Conservation (phyloP, 352 stramenopile species). For the Pythium scleroteichum region DNA sequence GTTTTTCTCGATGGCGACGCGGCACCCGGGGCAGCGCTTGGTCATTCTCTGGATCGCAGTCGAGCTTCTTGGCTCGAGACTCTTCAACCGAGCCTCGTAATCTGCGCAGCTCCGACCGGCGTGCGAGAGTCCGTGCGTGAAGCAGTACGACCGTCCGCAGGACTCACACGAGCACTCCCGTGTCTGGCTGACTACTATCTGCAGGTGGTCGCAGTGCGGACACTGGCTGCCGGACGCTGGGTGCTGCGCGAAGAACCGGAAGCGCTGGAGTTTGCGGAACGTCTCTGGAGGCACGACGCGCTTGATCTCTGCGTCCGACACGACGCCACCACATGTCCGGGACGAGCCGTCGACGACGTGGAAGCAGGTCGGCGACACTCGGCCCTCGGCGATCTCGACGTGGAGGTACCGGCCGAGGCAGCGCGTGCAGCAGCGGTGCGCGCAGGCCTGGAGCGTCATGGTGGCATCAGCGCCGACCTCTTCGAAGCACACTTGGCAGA, state of each 20-base stretch:
- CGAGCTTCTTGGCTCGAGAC: not conserved
- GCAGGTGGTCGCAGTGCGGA: conserved; percentile 1
- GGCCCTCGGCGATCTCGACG: not conserved
- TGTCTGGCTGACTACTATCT: not conserved
- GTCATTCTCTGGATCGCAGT: too few species aligned
- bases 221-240: not conserved
- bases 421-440: not conserved
- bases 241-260: conserved; percentile 1
- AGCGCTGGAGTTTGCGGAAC: not conserved
- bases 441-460: not conserved
- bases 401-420: conserved; percentile 2
- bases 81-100: not conserved
- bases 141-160: not conserved
- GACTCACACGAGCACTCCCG: not conserved
- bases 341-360: not conserved
- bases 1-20: too few species aligned
- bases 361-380: not conserved
- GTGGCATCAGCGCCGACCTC: not conserved
- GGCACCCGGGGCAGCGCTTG: too few species aligned
- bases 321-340: not conserved
- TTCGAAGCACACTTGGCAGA: conserved; percentile 9
- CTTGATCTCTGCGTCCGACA: not conserved
- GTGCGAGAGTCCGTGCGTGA: not conserved
- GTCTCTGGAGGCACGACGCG: not conserved
- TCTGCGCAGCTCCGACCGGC: not conserved